phyloP scores from a whole-genome alignment of 192 early-diverging fungal species.

The Jimgerdemannia lactiflua region DNA sequence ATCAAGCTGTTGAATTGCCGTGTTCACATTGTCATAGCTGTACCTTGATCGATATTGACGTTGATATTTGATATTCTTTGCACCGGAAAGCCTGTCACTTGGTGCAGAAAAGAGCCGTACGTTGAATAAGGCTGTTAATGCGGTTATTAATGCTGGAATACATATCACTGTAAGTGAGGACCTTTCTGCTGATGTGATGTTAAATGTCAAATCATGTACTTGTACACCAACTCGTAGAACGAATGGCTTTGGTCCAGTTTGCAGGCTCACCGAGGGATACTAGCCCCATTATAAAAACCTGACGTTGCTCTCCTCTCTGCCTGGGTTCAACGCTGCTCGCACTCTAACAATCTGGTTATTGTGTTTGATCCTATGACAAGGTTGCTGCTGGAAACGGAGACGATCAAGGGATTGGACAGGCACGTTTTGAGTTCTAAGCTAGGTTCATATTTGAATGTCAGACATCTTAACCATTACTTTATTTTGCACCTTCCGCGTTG shows the following conservation, averaged over 20 bases:
- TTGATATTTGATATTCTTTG: background rate
- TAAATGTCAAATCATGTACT: too few relatives aligned
- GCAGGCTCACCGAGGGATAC: background rate
- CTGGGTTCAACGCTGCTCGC: too few relatives aligned
- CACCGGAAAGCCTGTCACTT: slow-evolving; percentile 34
- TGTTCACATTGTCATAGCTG: too few relatives aligned
- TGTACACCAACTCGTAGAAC: too few relatives aligned
- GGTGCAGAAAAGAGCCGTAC: slow-evolving; percentile 34
- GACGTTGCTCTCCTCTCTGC: too few relatives aligned
- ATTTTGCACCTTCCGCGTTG: too few relatives aligned
- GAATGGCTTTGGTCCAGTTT: too few relatives aligned
- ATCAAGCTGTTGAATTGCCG: slow-evolving; percentile 15
- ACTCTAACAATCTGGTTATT: too few relatives aligned
- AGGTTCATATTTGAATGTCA: background rate
- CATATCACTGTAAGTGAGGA: slow-evolving; percentile 25
- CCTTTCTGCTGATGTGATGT: background rate
- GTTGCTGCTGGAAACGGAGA: slow-evolving; percentile 45
- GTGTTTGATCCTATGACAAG: background rate
- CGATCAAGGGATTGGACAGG: slow-evolving; percentile 32
- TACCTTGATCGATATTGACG: too few relatives aligned
- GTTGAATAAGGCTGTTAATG: slow-evolving; percentile 38
- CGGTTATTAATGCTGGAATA: slow-evolving; percentile 31
- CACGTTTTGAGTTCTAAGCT: background rate
- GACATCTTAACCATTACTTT: too few relatives aligned
- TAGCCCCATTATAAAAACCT: background rate